A percentile compares a stretch with the other conserved stretches of the same genome.
Evolutionary conservation across 805 yeast species (phyloP).

Genomic region (Debaryomyces hansenii): DNA sequence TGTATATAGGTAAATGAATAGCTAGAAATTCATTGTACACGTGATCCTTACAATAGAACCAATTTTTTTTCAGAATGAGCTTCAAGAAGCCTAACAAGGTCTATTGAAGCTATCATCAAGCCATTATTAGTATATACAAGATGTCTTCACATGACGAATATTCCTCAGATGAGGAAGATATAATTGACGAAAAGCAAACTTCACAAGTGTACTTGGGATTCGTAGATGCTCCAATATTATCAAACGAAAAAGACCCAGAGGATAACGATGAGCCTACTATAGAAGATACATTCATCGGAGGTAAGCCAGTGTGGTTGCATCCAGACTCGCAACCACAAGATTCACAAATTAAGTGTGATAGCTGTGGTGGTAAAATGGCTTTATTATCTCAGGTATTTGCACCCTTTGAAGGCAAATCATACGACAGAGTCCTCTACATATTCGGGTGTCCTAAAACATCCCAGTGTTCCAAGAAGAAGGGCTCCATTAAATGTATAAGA

Average conservation of each 20-base stretch:
- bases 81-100: no score
- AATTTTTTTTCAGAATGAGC: no score
- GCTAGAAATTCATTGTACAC: background rate
- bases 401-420: slow-evolving; percentile 67
- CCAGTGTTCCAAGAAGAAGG: slow-evolving; percentile 65
- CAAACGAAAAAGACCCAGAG: slow-evolving; percentile 39
- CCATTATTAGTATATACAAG: background rate
- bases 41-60: no score
- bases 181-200: slow-evolving; percentile 25
- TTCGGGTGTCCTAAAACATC: slow-evolving; percentile 64
- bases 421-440: slow-evolving; percentile 80
- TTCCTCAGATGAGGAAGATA: slow-evolving; percentile 53
- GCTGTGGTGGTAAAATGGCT: slow-evolving; percentile 63
- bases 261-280: slow-evolving; percentile 29
- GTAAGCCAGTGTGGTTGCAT: slow-evolving; percentile 65
- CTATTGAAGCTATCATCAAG: no score
- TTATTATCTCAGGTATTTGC: slow-evolving; percentile 78
- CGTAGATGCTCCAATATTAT: slow-evolving; percentile 57
- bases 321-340: slow-evolving; percentile 56
- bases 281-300: slow-evolving; percentile 84
- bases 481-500: slow-evolving; percentile 73
- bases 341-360: slow-evolving; percentile 58
- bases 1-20: background rate
- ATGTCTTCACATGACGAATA: slow-evolving; percentile 47
- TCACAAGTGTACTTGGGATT: slow-evolving; percentile 57